phyloP scores from a whole-genome alignment of 2,329 filamentous ascomycete species.

The Monilinia fructigena region DNA sequence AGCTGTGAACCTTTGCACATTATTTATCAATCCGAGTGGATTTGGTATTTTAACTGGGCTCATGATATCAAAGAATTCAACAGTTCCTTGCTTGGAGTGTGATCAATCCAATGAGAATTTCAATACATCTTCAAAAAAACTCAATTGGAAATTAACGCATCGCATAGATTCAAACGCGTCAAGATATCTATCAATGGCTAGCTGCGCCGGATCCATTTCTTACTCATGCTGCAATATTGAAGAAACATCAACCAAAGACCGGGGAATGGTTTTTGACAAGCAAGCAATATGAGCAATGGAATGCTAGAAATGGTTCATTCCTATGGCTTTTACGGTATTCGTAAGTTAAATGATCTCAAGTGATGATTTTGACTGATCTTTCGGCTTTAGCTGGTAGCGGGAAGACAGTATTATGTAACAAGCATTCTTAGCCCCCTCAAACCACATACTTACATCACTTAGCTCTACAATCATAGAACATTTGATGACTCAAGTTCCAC shows the following conservation, averaged over 20 bases:
- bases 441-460: not conserved
- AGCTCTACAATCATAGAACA: conserved; percentile 41
- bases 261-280: conserved; percentile 32
- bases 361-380: conserved; percentile 19
- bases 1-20: not conserved
- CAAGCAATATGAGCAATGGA: conserved; percentile 38
- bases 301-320: conserved; percentile 38
- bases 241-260: conserved; percentile 33
- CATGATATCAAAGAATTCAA: not conserved
- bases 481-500: conserved; percentile 26
- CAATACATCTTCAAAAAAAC: not conserved
- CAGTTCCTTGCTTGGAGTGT: too few relatives aligned
- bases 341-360: conserved; percentile 22
- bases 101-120: not conserved
- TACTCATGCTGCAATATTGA: conserved; percentile 31
- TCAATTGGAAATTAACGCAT: not conserved
- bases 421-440: not conserved
- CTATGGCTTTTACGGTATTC: conserved; percentile 44
- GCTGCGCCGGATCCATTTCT: conserved; percentile 30
- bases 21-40: not conserved
- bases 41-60: not conserved
- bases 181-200: conserved; percentile 32
- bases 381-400: conserved; percentile 41
- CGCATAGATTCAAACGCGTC: conserved; percentile 23
- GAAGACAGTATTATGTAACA: conserved; percentile 43